Evolutionary conservation across 805 yeast species (phyloP), one percentile per base, ranked within the genome.

Genomic region (Monosporozyma solicola): DNA sequence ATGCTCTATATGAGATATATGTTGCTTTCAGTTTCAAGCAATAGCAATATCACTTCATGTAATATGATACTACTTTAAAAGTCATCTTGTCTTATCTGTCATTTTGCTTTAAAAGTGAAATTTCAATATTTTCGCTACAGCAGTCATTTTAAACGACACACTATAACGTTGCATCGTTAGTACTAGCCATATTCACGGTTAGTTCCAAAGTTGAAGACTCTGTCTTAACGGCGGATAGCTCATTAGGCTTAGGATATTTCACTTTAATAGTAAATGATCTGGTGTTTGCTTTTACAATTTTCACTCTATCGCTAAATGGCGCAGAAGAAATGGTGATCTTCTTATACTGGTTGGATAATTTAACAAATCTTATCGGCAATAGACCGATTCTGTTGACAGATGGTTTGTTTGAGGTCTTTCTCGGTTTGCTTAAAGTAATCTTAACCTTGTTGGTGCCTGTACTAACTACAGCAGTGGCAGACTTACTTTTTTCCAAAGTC

Each of bases 291-390:
- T 64, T 67, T 15, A 56, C 32, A 24, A 68, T 59, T 11, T 50
- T 56, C 37, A 68, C 70, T 25, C 53, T 55, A 16, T 59, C 52
- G 43, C 61, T 65, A 57, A 74, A 72, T 6, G 82, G 80, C 3
- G 65, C 69, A 2, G 77, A 70, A 0, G 82, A 79, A 1, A 74
- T 57, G 15, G 66, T 60, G 0, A 77, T 66, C 43, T 62, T 70
- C 54, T 67, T 72, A n/a, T 64, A 60, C 3, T 67, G 61, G 2
- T 68, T 61, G 1, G 56, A 50, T 8, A 79, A 73, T 55, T 66
- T 75, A 37, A 78, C 76, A 55, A 70, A 77, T 57, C 81, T 64
- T 24, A 73, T 51, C 27, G 75, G 69, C 13, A 67, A 50, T 3
- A 60, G 47, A 2, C 71, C 71, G 8, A 66, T 52, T 50, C 59